Evolutionary conservation across 2,329 filamentous ascomycete genomes (phyloP).

Genomic region (Calonectria naviculata): DNA sequence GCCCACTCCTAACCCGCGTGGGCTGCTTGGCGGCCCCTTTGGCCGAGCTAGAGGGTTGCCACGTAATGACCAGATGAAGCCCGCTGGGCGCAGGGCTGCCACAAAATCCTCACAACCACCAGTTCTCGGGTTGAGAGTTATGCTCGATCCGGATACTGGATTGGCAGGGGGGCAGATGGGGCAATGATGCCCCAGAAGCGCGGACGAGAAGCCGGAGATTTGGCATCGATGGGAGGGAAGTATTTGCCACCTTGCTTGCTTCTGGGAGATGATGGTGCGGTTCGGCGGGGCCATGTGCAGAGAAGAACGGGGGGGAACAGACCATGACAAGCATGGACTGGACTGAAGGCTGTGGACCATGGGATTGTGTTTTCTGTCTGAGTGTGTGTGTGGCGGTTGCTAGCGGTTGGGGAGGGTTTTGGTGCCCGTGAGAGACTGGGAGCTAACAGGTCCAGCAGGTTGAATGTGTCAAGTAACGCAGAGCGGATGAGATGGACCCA

Average conservation of each 20-base stretch:
- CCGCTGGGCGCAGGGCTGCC: constrained; percentile 19
- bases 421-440: neutral
- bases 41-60: constrained; percentile 40
- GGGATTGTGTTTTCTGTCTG: constrained; percentile 16
- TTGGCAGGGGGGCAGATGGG: neutral
- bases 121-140: constrained; percentile 14
- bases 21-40: constrained; percentile 42
- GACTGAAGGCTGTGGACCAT: constrained; percentile 1
- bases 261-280: constrained; percentile 39
- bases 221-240: constrained; percentile 25
- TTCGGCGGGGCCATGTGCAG: constrained; percentile 27
- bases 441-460: constrained; percentile 25
- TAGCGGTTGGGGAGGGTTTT: constrained; percentile 13
- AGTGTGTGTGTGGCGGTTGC: constrained; percentile 6
- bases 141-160: constrained; percentile 6
- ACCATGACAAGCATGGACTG: neutral
- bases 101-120: constrained; percentile 19
- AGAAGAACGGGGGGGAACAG: constrained; percentile 17
- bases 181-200: neutral
- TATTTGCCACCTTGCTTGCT: constrained; percentile 22
- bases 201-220: constrained; percentile 24
- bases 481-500: constrained; percentile 30
- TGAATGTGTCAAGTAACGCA: constrained; percentile 42
- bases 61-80: constrained; percentile 39
- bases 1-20: constrained; percentile 31